phyloP scores from a whole-genome alignment of 176 grass and related monocot species.

The Raddia guianensis region DNA sequence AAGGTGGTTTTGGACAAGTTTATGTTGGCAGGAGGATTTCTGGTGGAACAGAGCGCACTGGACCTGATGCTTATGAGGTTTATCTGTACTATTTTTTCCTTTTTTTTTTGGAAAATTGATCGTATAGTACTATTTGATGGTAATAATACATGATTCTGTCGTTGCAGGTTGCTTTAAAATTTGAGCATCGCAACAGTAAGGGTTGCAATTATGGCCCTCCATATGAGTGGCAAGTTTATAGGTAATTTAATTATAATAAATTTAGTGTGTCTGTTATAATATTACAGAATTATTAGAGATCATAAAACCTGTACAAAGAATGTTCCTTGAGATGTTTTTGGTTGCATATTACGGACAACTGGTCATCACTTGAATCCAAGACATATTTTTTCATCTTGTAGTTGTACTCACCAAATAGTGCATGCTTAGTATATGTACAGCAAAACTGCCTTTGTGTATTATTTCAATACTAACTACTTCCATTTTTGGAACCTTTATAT shows the following conservation, averaged over 20 bases:
- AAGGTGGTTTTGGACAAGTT: conserved; percentile 98
- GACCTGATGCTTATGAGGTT: conserved; percentile 84
- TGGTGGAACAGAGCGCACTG: conserved; percentile 73
- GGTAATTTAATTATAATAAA: conserved; percentile 58
- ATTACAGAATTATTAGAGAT: conserved; percentile 13
- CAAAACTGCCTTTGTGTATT: too few species aligned
- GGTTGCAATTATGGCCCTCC: conserved; percentile 97
- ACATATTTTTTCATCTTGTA: not conserved
- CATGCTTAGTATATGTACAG: not conserved
- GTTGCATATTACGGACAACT: not conserved
- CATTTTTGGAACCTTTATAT: conserved; percentile 1
- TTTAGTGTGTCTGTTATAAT: not conserved
- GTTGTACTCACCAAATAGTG: not conserved
- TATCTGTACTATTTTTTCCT: not conserved
- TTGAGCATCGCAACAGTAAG: conserved; percentile 97
- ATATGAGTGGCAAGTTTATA: conserved; percentile 98
- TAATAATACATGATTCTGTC: conserved; percentile 15
- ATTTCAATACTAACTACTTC: not conserved
- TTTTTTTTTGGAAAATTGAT: not conserved
- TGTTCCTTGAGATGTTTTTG: not conserved
- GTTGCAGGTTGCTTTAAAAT: conserved; percentile 92
- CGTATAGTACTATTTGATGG: conserved; percentile 20
- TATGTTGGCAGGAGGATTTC: conserved; percentile 88
- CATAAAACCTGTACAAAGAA: conserved; percentile 26
- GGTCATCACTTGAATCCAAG: conserved; percentile 25